phyloP scores from a whole-genome alignment of 2,329 filamentous ascomycete species.

The Hirsutella minnesotensis region DNA sequence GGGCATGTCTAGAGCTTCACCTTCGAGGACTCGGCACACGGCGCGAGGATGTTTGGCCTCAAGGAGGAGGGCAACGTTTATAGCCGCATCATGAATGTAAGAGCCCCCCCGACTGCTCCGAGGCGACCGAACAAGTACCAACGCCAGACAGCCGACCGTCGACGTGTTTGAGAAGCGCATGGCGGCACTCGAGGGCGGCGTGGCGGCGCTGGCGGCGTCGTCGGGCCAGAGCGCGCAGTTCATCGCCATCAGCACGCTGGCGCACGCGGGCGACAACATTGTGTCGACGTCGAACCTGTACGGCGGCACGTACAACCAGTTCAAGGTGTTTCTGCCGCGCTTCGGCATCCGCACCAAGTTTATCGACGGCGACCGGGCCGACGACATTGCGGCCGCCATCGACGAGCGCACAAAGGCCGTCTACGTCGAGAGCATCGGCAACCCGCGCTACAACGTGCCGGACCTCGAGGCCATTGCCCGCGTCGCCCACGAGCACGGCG shows the following conservation, averaged over 20 bases:
- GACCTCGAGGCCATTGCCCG: conserved; percentile 81
- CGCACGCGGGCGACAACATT: conserved; percentile 83
- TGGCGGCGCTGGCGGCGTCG: conserved; percentile 70
- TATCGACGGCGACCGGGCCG: conserved; percentile 65
- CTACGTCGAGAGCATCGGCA: conserved; percentile 86
- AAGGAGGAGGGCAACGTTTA: conserved; percentile 98
- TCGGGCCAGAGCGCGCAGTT: conserved; percentile 90
- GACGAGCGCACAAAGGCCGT: conserved; percentile 90
- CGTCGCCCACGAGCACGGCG: conserved; percentile 57
- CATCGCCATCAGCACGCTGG: conserved; percentile 76
- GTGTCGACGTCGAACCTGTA: conserved; percentile 84
- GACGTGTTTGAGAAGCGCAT: conserved; percentile 96
- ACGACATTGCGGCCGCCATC: conserved; percentile 70
- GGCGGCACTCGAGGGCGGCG: conserved; percentile 87
- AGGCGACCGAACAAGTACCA: not conserved
- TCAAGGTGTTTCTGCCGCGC: conserved; percentile 84
- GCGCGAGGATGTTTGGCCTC: conserved; percentile 86
- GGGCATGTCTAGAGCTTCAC: conserved; percentile 54
- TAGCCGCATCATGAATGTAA: conserved; percentile 86
- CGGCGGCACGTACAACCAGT: conserved; percentile 93
- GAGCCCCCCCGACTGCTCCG: conserved; percentile 12
- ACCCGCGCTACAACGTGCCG: conserved; percentile 86
- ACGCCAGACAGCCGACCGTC: conserved; percentile 61
- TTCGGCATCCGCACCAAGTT: conserved; percentile 84
- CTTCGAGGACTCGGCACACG: conserved; percentile 95